Evolutionary conservation across 2,329 filamentous ascomycete genomes (phyloP).

Genomic region (Apiospora aurea): DNA sequence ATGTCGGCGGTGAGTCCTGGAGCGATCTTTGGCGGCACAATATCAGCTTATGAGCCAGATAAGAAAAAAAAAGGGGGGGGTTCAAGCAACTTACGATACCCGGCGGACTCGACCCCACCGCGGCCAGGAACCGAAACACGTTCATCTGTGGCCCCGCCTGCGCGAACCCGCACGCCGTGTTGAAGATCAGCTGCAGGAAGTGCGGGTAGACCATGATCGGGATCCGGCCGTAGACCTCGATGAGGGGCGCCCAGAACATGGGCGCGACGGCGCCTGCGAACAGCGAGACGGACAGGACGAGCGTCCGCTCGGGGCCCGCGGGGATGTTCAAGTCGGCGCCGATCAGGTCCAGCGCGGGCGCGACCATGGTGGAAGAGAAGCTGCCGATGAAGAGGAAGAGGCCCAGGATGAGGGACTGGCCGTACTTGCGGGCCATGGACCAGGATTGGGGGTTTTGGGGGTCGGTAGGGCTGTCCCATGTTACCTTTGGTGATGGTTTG

Average conservation of each 20-base stretch:
- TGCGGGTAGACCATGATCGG: conserved; percentile 57
- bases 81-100: conserved; percentile 45
- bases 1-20: conserved; percentile 53
- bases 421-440: conserved; percentile 45
- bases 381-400: conserved; percentile 62
- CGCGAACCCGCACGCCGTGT: conserved; percentile 58
- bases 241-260: conserved; percentile 49
- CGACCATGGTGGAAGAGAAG: conserved; percentile 58
- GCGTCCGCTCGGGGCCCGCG: conserved; percentile 47
- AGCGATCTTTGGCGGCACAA: conserved; percentile 34
- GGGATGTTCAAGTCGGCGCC: conserved; percentile 52
- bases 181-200: conserved; percentile 56
- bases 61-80: not conserved
- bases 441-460: conserved; percentile 55
- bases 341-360: conserved; percentile 54
- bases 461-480: conserved; percentile 54
- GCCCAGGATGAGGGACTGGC: conserved; percentile 45
- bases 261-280: conserved; percentile 55
- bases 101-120: conserved; percentile 53
- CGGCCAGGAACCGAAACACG: conserved; percentile 57
- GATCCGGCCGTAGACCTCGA: conserved; percentile 47
- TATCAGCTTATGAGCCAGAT: not conserved
- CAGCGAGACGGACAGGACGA: conserved; percentile 56
- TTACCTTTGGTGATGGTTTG: conserved; percentile 37
- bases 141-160: conserved; percentile 53